Conservation (phyloP, 2,329 filamentous ascomycete genomes). For the Colletotrichum shisoi region DNA sequence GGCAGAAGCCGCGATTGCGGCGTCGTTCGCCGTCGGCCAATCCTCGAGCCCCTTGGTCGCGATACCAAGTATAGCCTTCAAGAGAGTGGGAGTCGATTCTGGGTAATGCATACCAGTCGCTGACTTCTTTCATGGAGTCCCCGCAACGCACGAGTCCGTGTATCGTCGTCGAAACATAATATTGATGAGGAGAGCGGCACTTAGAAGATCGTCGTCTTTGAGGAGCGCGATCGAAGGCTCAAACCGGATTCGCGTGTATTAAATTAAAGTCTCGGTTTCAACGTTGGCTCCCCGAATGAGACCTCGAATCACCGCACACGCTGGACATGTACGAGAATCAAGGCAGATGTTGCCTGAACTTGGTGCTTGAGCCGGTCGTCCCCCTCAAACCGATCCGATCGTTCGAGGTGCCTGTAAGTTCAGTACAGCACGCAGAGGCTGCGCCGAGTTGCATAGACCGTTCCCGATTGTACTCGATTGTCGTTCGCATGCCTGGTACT, state of each 20-base stretch:
- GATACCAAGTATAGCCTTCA: neutral
- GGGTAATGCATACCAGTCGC: too few relatives aligned
- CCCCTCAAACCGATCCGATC: neutral
- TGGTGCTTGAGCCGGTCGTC: neutral
- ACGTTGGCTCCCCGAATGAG: neutral
- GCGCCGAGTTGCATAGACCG: neutral
- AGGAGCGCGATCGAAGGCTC: neutral
- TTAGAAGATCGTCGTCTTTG: neutral
- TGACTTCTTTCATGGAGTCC: neutral
- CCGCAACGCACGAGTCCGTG: neutral
- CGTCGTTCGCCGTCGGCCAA: neutral
- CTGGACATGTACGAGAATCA: neutral
- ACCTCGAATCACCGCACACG: neutral
- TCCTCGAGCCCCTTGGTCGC: neutral
- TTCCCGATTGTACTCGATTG: neutral
- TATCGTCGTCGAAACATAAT: neutral
- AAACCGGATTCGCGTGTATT: constrained; percentile 1
- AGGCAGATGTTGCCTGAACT: neutral
- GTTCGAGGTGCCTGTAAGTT: neutral
- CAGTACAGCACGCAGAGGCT: neutral
- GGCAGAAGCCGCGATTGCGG: neutral
- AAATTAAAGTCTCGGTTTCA: constrained; percentile 6
- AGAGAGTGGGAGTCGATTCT: neutral
- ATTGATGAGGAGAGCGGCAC: neutral
- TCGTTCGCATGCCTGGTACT: neutral